Conservation (phyloP, 176 grass and related monocot genomes). For the Bothriochloa decipiens region DNA sequence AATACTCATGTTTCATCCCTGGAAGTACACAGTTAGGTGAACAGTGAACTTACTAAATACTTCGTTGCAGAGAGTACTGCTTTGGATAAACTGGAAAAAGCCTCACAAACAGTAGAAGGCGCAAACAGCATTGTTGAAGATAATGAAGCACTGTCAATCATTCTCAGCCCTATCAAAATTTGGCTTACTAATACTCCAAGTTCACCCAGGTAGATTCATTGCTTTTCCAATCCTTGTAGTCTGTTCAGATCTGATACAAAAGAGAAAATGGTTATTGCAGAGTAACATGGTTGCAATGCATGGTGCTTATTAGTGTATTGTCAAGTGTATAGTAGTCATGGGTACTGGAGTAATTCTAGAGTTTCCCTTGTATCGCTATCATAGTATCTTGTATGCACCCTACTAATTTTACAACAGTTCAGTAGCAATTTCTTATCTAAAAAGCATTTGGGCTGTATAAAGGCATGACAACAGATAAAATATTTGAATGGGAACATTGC, state of each 20-base stretch:
- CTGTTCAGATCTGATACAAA: background rate
- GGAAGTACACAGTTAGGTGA: background rate
- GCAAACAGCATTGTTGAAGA: slow-evolving; percentile 74
- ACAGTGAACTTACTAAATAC: background rate
- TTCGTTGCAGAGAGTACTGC: slow-evolving; percentile 64
- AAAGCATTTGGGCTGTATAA: slow-evolving; percentile 6
- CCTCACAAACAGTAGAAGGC: slow-evolving; percentile 84
- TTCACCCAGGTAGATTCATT: slow-evolving; percentile 55
- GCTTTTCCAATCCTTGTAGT: slow-evolving; percentile 13
- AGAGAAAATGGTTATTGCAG: background rate
- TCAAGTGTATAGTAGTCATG: background rate
- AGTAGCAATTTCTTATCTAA: slow-evolving; percentile 13
- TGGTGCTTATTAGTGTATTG: slow-evolving; percentile 16
- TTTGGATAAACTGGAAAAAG: slow-evolving; percentile 87
- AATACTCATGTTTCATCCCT: slow-evolving; percentile 10
- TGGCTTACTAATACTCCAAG: slow-evolving; percentile 63
- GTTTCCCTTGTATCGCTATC: background rate
- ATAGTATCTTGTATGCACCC: slow-evolving; percentile 4
- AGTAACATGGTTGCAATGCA: background rate
- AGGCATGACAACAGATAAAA: slow-evolving; percentile 2
- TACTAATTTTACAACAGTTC: slow-evolving; percentile 24
- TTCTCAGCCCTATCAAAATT: slow-evolving; percentile 71
- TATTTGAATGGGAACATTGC: slow-evolving; percentile 4
- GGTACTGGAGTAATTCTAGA: background rate
- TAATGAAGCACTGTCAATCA: slow-evolving; percentile 60